phyloP scores from a whole-genome alignment of 805 yeast species.

The Starmera quercuum region DNA sequence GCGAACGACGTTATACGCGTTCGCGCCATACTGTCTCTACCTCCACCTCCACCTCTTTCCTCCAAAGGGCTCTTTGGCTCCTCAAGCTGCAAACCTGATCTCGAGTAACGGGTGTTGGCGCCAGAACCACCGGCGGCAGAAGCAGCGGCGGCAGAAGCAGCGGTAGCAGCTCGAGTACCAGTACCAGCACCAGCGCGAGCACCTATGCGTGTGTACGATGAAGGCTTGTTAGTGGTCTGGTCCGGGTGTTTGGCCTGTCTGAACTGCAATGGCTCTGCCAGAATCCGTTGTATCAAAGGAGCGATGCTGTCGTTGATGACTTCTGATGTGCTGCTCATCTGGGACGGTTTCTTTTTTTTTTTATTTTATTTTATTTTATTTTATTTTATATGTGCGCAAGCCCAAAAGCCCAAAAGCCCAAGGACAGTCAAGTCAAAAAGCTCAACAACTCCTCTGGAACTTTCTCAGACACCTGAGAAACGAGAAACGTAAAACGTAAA shows the following conservation, averaged over 20 bases:
- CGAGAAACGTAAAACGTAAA: too few relatives aligned
- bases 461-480: too few relatives aligned
- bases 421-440: too few relatives aligned
- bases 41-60: constrained; percentile 1
- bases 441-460: too few relatives aligned
- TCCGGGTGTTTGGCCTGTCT: constrained; percentile 53
- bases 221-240: constrained; percentile 35
- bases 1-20: constrained; percentile 16
- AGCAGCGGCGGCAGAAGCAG: background rate
- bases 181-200: constrained; percentile 1
- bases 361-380: too few relatives aligned
- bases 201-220: constrained; percentile 35
- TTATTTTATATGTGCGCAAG: too few relatives aligned
- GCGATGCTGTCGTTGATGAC: constrained; percentile 26
- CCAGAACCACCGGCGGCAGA: too few relatives aligned
- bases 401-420: too few relatives aligned
- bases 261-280: constrained; percentile 56
- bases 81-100: too few relatives aligned
- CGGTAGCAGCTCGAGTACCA: background rate
- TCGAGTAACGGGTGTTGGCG: too few relatives aligned
- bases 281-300: constrained; percentile 57
- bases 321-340: constrained; percentile 18
- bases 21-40: constrained; percentile 2
- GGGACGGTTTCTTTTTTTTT: background rate
- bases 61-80: too few relatives aligned